Percentiles rank a stretch among this genome's conserved stretches.
These are phyloP conservation scores for Nakazawaea holstii DNA, from an alignment of 805 yeast species.

Conservation along the genomic window DNA sequence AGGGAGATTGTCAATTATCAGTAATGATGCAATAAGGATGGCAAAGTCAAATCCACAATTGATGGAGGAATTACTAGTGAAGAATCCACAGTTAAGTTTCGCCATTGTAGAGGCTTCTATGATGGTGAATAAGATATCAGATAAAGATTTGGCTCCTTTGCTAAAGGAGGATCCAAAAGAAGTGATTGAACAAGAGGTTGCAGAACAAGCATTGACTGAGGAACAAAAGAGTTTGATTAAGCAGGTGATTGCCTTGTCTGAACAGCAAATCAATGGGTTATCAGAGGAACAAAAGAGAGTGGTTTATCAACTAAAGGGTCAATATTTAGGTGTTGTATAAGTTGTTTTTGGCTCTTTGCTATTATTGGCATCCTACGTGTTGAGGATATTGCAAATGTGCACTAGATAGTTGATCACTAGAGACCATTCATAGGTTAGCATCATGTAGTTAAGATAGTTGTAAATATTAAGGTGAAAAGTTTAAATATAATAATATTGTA, in stretches of 20 bases:
- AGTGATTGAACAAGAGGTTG: conserved; percentile 15
- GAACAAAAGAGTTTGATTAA: conserved; percentile 41
- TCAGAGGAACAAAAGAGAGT: conserved; percentile 46
- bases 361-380: not conserved
- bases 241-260: conserved; percentile 48
- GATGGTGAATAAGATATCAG: conserved; percentile 25
- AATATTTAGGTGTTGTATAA: conserved; percentile 9
- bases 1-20: conserved; percentile 38
- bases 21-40: conserved; percentile 57
- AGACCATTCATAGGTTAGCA: too few relatives aligned
- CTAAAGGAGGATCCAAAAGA: conserved; percentile 15
- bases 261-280: conserved; percentile 41
- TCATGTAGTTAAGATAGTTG: too few relatives aligned
- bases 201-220: conserved; percentile 17
- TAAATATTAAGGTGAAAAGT: too few relatives aligned
- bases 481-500: too few relatives aligned
- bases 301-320: conserved; percentile 20
- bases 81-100: conserved; percentile 77
- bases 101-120: conserved; percentile 75
- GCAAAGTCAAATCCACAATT: conserved; percentile 49
- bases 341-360: too few relatives aligned
- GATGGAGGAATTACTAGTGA: conserved; percentile 54
- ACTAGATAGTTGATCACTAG: too few relatives aligned
- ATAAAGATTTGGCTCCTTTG: conserved; percentile 19
- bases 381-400: too few relatives aligned